Evolutionary conservation across 345 rosid genomes (phyloP), one percentile per base, ranked within the genome.

Genomic region (Populus euphratica): DNA sequence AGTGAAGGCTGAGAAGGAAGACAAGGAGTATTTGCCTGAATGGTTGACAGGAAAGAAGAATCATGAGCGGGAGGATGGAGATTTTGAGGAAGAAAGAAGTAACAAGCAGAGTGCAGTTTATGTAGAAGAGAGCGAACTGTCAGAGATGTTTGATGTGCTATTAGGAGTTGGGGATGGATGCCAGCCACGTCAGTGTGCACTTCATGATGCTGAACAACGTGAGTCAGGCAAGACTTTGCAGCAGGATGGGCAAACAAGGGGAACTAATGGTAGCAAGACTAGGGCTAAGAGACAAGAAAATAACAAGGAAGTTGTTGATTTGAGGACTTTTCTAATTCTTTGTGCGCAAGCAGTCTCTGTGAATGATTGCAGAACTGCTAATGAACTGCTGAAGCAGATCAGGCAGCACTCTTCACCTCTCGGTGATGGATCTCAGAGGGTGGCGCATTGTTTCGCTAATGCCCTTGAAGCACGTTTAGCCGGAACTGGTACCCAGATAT

Each of bases 301-400:
- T 75, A 90, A 85, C 75, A 86, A 69, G 74, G 94, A 92, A 82
- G 93, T 92, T 71, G 88, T 96, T 67, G 99, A 96, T 84, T 89
- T 93, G 86, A 88, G 97, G 83, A 87, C 94, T 52, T 87, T 92
- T 7, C 72, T 96, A 76, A 86, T 90, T 81, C 84, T 81, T 65
- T 96, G 98, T 81, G 97, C 98, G 31, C 97, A 92, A 86, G 91
- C 93, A 49, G 91, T 92, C 82, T 97, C 99, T 3, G 85, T 90
- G 16, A 92, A 90, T 83, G 97, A 91, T 67, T 74, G 78, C 29
- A 83, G 89, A 70, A 87, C 85, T 79, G 89, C 97, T 20, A 85
- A 79, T 77, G 91, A 92, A 82, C 76, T 93, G 56, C 73, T 96
- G 76, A 90, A 88, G 85, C 93, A 91, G 89, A 92, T 96, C 49